Conservation (phyloP, 129 eudicot genomes). For the Silybum marianum region DNA sequence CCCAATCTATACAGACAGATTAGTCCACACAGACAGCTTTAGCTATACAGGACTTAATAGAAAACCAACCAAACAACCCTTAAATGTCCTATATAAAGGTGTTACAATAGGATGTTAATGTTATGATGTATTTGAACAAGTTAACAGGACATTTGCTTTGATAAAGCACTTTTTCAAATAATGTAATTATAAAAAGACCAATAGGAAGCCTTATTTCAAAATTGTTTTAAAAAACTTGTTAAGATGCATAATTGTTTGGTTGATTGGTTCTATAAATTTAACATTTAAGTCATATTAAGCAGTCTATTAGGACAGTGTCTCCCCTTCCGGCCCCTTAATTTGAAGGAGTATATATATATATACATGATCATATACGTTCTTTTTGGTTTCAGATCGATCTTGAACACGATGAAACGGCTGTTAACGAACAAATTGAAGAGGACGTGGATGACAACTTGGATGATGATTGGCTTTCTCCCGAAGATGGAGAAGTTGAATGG, state of each 20-base stretch:
- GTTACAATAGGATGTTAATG: neutral
- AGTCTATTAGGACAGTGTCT: neutral
- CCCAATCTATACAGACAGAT: too few relatives aligned
- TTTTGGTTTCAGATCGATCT: slow-evolving; percentile 63
- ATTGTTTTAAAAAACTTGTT: neutral
- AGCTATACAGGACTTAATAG: too few relatives aligned
- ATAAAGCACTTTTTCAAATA: too few relatives aligned
- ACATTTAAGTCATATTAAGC: neutral
- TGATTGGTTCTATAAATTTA: too few relatives aligned
- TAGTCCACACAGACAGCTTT: too few relatives aligned
- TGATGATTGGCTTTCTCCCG: slow-evolving; percentile 59
- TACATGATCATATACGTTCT: neutral
- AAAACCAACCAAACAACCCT: too few relatives aligned
- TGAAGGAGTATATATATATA: neutral
- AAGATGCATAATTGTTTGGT: neutral
- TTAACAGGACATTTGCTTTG: neutral
- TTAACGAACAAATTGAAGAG: slow-evolving; percentile 36
- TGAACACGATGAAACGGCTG: slow-evolving; percentile 32
- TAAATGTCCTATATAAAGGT: neutral
- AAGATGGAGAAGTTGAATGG: slow-evolving; percentile 44
- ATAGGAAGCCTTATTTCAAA: neutral
- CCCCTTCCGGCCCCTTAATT: neutral
- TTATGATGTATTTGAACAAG: neutral
- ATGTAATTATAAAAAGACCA: too few relatives aligned
- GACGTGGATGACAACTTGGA: slow-evolving; percentile 47